Base-by-base conservation (phyloP, 1,284 basidiomycete species). In the Sparassis latifolia region DNA sequence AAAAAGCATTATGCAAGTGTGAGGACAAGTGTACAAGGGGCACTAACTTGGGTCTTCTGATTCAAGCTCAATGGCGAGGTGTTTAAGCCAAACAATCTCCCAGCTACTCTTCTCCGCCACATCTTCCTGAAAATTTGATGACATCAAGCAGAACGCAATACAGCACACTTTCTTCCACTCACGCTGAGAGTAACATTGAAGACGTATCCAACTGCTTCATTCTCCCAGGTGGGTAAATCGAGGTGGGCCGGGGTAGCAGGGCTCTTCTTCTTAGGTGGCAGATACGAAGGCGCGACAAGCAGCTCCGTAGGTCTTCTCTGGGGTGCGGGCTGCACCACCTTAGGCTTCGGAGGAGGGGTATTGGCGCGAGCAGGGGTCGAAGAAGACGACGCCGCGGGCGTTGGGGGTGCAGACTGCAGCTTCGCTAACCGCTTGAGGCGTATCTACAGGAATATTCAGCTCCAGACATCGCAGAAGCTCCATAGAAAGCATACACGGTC, bases 351-450 rank as follows among this genome's bases (percentile, higher is more conserved):
- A 27, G 48, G 54, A 4, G 60, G 50, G 35, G 57, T 45, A 10
- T 47, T 50, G 48, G 66, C 53, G 52, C 68, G 64, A n/a, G 58
- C 55, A 2, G 70, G 56, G 40, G 69, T 55, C 4, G 66, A 60
- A 45, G 64, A 66, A 38, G 66, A 64, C 12, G 72, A 61, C 6
- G 69, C 48, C 6, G 64, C 51, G 44, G 70, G 59, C 35, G 69
- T 57, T 30, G 69, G 55, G 33, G 61, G 66, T 45, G 74, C 63
- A 47, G 69, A 59, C 61, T 88, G 85, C 30, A 93, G 74, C 63
- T 86, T 88, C 42, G 87, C 91, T 40, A 95, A 76, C 52, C 92
- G 82, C 70, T 93, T 94, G 66, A 90, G 70, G 57, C 92, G 89
- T 63, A 95, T 92, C 92, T 95, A 64, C 32, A 47, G 33, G 41